Evolutionary conservation across 2,329 filamentous ascomycete genomes (phyloP), one percentile per base, ranked within the genome.

Genomic region (Xylariaceae sp.): DNA sequence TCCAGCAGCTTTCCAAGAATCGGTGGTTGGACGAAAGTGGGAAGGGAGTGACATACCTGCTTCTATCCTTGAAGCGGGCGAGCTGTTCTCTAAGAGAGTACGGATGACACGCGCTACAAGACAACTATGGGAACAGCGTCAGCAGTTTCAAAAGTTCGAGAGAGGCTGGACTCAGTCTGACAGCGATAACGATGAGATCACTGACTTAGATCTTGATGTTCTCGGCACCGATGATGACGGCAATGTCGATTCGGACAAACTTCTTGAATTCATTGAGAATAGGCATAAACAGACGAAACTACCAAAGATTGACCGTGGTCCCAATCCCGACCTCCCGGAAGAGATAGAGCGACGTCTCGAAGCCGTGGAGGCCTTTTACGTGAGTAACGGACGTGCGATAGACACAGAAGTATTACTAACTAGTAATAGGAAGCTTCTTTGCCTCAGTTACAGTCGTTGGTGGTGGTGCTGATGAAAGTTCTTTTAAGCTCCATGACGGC

Each of bases 121-220:
- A 57, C 94, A 99, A 74, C 78, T 99, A 11, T 99, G 94, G 93
- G 89, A 96, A 66, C 92, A 96, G 72, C 85, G 94, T 52, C 92
- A 97, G 68, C 85, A 85, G 34, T 99, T 95, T 66, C 87, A 97
- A 76, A 93, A 89, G 69, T 95, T 90, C 66, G 93, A 97, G 68
- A 83, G 94, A 57, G 94, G 94, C 8, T 99, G 92, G 90, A 86
- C 88, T 60, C 79, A 80, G 1, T 76, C 76, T 1, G 75, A 80
- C 50, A 67, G 75, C 39, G 74, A 61, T 17, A 47, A 18, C 23
- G 61, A 61, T 30, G 61, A 63, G 6, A 58, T 78, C 8, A 74
- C 78, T 54, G 73, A 75, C n/a, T 60, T 78, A 17, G 74, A 74
- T 53, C 65, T 74, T 13, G 74, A 76, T 58, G 62, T 65, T 41